These are phyloP conservation scores for Ceratobasidium theobromae DNA, from an alignment of 1,284 basidiomycete species.

Conservation along the genomic window DNA sequence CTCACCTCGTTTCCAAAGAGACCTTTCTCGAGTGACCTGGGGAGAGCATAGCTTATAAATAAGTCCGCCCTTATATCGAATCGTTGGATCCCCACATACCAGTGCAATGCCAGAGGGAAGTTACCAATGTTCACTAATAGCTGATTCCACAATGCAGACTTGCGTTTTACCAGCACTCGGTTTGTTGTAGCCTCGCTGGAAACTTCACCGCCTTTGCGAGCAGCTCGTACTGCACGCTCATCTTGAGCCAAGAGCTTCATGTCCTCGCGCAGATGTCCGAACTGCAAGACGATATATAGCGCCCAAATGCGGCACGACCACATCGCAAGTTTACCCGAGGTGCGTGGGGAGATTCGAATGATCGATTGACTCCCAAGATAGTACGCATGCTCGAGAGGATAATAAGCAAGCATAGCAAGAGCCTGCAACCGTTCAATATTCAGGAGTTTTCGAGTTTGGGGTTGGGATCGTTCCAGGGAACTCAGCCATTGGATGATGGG, in stretches of 20 bases:
- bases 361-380: slow-evolving; percentile 67
- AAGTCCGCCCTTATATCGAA: not conserved
- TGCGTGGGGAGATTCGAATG: slow-evolving; percentile 49
- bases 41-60: not conserved
- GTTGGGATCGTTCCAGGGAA: slow-evolving; percentile 64
- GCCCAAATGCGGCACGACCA: slow-evolving; percentile 81
- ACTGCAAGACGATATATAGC: slow-evolving; percentile 69
- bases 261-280: slow-evolving; percentile 69
- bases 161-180: slow-evolving; percentile 32
- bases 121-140: slow-evolving; percentile 53
- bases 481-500: slow-evolving; percentile 79
- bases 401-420: slow-evolving; percentile 81
- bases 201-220: slow-evolving; percentile 47
- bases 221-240: slow-evolving; percentile 58
- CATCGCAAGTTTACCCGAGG: slow-evolving; percentile 51
- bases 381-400: slow-evolving; percentile 76
- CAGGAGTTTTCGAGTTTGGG: slow-evolving; percentile 65
- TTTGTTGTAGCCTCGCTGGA: slow-evolving; percentile 37
- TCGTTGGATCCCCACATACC: slow-evolving; percentile 51
- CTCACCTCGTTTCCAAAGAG: slow-evolving; percentile 64
- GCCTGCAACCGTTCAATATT: slow-evolving; percentile 80
- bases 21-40: slow-evolving; percentile 67
- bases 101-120: slow-evolving; percentile 79
- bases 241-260: slow-evolving; percentile 56
- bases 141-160: slow-evolving; percentile 42